Evolutionary conservation across 805 yeast species (phyloP).

Genomic region (Metschnikowia henanensis): DNA sequence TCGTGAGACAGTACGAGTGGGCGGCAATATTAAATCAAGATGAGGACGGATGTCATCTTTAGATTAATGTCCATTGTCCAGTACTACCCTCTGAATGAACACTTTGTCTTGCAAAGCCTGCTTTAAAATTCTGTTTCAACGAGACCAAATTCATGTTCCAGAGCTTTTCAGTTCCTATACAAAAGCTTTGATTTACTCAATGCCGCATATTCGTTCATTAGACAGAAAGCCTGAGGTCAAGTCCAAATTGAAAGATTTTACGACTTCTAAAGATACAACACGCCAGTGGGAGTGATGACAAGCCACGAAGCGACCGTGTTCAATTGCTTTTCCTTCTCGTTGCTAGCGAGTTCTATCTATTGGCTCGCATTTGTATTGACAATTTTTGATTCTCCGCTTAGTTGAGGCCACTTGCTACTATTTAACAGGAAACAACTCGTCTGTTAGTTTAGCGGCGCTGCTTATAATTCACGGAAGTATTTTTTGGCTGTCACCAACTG

Average conservation of each 20-base stretch:
- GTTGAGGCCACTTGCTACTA: slow-evolving; percentile 20
- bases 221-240: not conserved
- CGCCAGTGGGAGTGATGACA: slow-evolving; percentile 31
- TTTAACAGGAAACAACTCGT: slow-evolving; percentile 18
- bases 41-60: too few species aligned
- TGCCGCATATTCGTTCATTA: too few species aligned
- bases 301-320: slow-evolving; percentile 24
- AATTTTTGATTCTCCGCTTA: slow-evolving; percentile 2
- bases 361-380: slow-evolving; percentile 19
- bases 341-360: slow-evolving; percentile 18
- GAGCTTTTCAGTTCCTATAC: too few species aligned
- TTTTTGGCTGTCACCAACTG: not conserved
- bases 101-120: too few species aligned
- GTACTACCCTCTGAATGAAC: too few species aligned
- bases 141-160: too few species aligned
- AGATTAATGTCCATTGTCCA: too few species aligned
- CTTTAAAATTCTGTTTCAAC: too few species aligned
- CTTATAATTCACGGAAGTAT: not conserved
- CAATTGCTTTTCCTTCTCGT: slow-evolving; percentile 16
- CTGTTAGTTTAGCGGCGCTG: slow-evolving; percentile 5
- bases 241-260: slow-evolving; percentile 12
- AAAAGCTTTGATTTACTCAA: too few species aligned
- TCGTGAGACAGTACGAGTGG: too few species aligned
- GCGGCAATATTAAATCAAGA: too few species aligned
- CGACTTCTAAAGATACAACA: slow-evolving; percentile 24